phyloP scores from a whole-genome alignment of 164 flowering plant genomes.

The Nymphaea colorata region DNA sequence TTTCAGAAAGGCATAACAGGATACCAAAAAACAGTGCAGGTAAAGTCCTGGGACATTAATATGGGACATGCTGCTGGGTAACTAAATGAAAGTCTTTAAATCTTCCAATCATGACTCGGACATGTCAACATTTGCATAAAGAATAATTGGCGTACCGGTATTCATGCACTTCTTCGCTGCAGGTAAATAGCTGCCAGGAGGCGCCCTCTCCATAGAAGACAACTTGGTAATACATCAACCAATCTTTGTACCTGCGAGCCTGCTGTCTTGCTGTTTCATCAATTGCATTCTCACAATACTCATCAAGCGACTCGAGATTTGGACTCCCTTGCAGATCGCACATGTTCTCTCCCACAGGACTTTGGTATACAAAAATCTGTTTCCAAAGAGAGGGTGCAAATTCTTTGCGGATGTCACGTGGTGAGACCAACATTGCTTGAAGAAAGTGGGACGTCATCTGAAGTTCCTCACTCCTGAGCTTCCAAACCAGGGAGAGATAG shows the following conservation, averaged over 20 bases:
- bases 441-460: constrained; percentile 65
- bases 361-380: constrained; percentile 17
- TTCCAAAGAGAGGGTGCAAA: constrained; percentile 40
- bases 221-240: constrained; percentile 57
- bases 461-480: constrained; percentile 50
- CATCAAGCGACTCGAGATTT: constrained; percentile 1
- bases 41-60: too few relatives aligned
- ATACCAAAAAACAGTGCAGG: too few relatives aligned
- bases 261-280: constrained; percentile 25
- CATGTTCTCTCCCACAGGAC: background rate
- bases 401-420: constrained; percentile 27
- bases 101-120: too few relatives aligned
- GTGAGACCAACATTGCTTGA: constrained; percentile 51
- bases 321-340: constrained; percentile 3
- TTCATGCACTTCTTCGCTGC: constrained; percentile 10
- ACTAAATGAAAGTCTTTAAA: too few relatives aligned
- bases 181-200: constrained; percentile 10
- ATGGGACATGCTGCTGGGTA: too few relatives aligned
- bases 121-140: too few relatives aligned
- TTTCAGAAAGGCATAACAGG: too few relatives aligned
- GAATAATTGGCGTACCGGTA: constrained; percentile 16
- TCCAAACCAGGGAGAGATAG: constrained; percentile 45
- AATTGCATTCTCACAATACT: constrained; percentile 12
- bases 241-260: constrained; percentile 53
- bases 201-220: constrained; percentile 36